Evolutionary conservation across 768 basidiomycete genomes (phyloP), one percentile per base, ranked within the genome.

Genomic region (Punctularia strigosozonata): DNA sequence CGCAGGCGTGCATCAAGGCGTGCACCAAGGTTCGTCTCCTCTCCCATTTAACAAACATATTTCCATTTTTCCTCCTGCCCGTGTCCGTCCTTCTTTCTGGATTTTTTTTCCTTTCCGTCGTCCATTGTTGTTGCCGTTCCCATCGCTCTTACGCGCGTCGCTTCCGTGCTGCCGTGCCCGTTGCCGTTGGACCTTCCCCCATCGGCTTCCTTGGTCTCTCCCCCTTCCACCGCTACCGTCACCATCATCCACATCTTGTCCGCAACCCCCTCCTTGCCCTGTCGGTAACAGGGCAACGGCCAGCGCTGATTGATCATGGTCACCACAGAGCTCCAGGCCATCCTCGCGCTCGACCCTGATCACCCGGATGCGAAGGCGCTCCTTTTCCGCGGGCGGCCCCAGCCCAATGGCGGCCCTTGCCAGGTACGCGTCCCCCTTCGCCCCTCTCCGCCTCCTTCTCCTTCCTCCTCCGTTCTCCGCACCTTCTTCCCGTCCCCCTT

Each of bases 341-440:
- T 78, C 26, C 56, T 83, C 32, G 64, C 37, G 36, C 50, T 57
- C 33, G 79, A 83, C 43, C 80, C 81, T 32, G 75, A 75, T 51
- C 77, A 84, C 56, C 66, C 71, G 37, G 81, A 81, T 50, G 81
- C 80, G 18, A 72, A 71, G 44, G 63, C 69, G 3, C 58, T 82
- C 39, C 60, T 77, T n/a, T n/a, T n/a, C n/a, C n/a, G n/a, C n/a
- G n/a, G n/a, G n/a, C n/a, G n/a, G 20, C 64, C 76, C 58, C 63
- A 71, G 54, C 63, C 71, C 42, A 59, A 73, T 43, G 68, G 73
- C 20, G 63, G 68, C 20, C 66, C 73, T 7, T 72, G 75, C 48
- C 77, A 75, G 69, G 77, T 75, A 40, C 30, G 56, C n/a, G n/a
- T n/a, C n/a, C n/a, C n/a, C n/a, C n/a, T 48, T n/a, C 18, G 23